Base-by-base conservation (phyloP, 768 basidiomycete genomes). In the Kwoniella botswanensis region DNA sequence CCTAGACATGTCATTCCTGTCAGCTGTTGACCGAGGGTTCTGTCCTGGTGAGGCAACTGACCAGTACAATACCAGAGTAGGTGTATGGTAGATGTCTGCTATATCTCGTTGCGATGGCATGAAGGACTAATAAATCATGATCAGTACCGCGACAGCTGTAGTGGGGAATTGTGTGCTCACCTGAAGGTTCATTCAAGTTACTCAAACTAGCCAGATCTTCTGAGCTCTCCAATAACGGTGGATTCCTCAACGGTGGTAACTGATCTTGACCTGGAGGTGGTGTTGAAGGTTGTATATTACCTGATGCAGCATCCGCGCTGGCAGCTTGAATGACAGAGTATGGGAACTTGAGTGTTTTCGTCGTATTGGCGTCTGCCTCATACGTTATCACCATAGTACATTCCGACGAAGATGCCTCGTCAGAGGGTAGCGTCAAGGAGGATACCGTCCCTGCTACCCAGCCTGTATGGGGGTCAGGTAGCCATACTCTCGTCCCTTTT, bases 171-270 rank as follows among this genome's bases (percentile, higher is more conserved):
- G 29, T 29, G 29, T 0, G 79, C 88, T 61, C 76, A 95, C 96
- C 96, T 78, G 92, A 93, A 64, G 97, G 96, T 84, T 99, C 97
- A 83, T 98, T 98, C 75, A 99, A 87, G 87, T 98, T 94, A 59
- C 94, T 97, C 78, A 99, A 89, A 66, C 95, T 97, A 59, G 97
- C 95, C 82, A 99, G 87, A 87, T 99, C 97, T 85, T 99, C 97
- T 41, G 94, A 93, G 18, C 93, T 93, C 86, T 99, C 97, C 71
- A 99, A 86, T 63, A 98, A 85, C 43, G 96, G 97, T 42, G 97
- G 97, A 85, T 99, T 98, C 75, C 95, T 91, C 79, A 99, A 86
- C 54, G 95, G 97, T 55, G 97, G 97, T 9, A 98, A 87, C n/a
- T 75, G 71, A 71, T 81, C 79, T 54, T 79, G 74, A 9, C 79